Conservation (phyloP, 352 stramenopile species). For the Pythium volutum region DNA sequence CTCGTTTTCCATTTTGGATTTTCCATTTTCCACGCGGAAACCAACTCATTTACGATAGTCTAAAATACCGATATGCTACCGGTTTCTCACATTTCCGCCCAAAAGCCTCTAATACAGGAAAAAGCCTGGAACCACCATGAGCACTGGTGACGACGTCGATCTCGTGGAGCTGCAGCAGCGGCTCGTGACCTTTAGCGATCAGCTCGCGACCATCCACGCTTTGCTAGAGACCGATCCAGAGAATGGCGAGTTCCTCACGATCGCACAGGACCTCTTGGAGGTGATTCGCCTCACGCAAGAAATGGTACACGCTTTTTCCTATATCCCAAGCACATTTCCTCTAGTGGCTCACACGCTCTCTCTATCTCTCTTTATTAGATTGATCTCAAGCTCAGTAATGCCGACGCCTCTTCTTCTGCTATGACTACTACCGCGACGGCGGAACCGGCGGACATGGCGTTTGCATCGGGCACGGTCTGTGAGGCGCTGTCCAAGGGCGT, state of each 20-base stretch:
- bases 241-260: constrained; percentile 71
- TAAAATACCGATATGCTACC: neutral
- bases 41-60: neutral
- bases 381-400: constrained; percentile 16
- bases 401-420: neutral
- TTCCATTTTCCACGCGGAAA: too few species aligned
- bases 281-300: constrained; percentile 85
- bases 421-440: neutral
- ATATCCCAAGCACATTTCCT: neutral
- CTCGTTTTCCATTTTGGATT: too few species aligned
- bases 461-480: constrained; percentile 43
- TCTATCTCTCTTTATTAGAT: constrained; percentile 29
- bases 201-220: constrained; percentile 81
- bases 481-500: constrained; percentile 61
- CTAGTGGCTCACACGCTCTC: neutral
- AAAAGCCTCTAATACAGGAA: too few species aligned
- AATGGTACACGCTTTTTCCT: constrained; percentile 40
- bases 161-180: constrained; percentile 75
- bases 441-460: constrained; percentile 15
- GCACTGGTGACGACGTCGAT: constrained; percentile 31
- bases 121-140: neutral
- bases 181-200: constrained; percentile 72
- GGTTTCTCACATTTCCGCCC: neutral
- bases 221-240: constrained; percentile 66
- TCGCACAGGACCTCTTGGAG: constrained; percentile 78